Conservation (phyloP, 2,329 filamentous ascomycete species). For the Seiridium unicorne region DNA sequence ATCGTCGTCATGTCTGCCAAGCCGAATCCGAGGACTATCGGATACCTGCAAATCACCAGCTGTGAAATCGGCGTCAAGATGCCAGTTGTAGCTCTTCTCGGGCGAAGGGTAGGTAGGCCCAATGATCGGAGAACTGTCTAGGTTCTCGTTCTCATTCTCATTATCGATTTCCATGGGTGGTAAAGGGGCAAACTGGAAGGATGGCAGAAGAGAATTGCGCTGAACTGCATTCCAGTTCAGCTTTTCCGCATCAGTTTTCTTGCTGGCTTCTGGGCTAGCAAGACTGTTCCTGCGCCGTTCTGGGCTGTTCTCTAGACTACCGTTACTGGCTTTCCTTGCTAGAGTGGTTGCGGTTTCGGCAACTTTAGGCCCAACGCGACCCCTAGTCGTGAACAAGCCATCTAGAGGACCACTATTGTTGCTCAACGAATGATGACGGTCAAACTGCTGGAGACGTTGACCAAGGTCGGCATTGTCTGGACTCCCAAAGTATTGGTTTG, state of each 20-base stretch:
- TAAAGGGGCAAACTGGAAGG: constrained; percentile 21
- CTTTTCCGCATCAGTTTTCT: not conserved
- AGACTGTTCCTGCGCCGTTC: constrained; percentile 17
- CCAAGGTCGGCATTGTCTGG: constrained; percentile 29
- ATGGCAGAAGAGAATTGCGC: constrained; percentile 19
- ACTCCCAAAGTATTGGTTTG: not conserved
- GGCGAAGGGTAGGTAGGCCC: constrained; percentile 32
- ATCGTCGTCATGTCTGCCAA: constrained; percentile 25
- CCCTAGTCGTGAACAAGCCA: constrained; percentile 32
- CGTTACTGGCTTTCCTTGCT: constrained; percentile 32
- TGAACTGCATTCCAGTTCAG: not conserved
- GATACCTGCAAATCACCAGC: constrained; percentile 54
- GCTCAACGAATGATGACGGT: constrained; percentile 25
- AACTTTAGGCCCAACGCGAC: constrained; percentile 30
- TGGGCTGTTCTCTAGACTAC: constrained; percentile 26
- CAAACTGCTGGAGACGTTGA: constrained; percentile 25
- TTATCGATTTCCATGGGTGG: constrained; percentile 9
- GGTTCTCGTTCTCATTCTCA: not conserved
- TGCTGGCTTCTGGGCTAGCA: constrained; percentile 13
- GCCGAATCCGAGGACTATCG: constrained; percentile 51
- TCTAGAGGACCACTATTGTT: constrained; percentile 20
- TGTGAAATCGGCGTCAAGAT: constrained; percentile 58
- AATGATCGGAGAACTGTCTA: constrained; percentile 18
- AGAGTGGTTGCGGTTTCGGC: constrained; percentile 33
- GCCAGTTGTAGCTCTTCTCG: constrained; percentile 53